Percentiles rank a stretch among this genome's conserved stretches.
Evolutionary conservation across 2,329 filamentous ascomycete genomes (phyloP).

Genomic region (Aaosphaeria arxii): DNA sequence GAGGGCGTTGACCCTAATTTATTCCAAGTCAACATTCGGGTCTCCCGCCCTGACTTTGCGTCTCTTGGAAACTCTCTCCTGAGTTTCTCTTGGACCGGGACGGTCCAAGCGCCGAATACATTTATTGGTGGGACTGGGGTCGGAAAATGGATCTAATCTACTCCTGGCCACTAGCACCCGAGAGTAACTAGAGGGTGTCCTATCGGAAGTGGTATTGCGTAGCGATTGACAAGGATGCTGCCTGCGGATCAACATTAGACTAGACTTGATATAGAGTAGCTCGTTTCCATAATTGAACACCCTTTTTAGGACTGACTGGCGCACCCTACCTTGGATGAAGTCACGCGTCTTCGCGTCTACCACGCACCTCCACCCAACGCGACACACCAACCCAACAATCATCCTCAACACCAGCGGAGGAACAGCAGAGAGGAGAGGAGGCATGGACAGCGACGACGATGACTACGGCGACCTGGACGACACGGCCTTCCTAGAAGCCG

Average conservation of each 20-base stretch:
- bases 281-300: too few species aligned
- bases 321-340: too few species aligned
- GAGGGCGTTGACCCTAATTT: neutral
- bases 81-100: neutral
- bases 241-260: too few species aligned
- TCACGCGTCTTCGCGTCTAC: too few species aligned
- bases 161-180: too few species aligned
- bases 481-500: constrained; percentile 61
- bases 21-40: neutral
- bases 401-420: neutral
- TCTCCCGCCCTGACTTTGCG: neutral
- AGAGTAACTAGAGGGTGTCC: too few species aligned
- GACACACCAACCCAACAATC: neutral
- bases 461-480: constrained; percentile 66
- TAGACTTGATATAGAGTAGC: too few species aligned
- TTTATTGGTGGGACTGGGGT: neutral
- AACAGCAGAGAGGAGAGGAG: neutral
- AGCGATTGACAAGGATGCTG: too few species aligned
- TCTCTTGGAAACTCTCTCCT: neutral
- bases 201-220: too few species aligned
- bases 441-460: constrained; percentile 39
- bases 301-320: too few species aligned
- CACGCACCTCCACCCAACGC: too few species aligned
- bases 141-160: neutral
- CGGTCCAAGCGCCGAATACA: neutral